These are phyloP conservation scores for Hippophae tibetana DNA, from an alignment of 306 rosid genomes.

Conservation along the genomic window DNA sequence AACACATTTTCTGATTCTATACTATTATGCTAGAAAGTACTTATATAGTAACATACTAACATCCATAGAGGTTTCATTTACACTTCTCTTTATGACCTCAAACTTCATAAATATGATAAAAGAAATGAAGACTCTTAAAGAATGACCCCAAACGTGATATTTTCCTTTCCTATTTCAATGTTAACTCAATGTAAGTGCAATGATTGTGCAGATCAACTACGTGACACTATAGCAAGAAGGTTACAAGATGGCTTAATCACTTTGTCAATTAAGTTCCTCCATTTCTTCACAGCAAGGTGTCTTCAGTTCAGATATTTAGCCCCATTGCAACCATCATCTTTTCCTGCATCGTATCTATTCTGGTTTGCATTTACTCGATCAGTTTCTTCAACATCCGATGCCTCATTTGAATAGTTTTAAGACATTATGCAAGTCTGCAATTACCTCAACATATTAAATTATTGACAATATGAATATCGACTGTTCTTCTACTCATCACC, in stretches of 20 bases:
- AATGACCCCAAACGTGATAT: too few species aligned
- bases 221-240: background rate
- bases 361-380: conserved; percentile 24
- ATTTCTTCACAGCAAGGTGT: conserved; percentile 25
- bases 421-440: too few species aligned
- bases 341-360: conserved; percentile 11
- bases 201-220: conserved; percentile 17
- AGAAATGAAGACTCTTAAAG: background rate
- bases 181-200: background rate
- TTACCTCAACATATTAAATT: too few species aligned
- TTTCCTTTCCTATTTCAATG: background rate
- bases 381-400: conserved; percentile 17
- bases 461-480: too few species aligned
- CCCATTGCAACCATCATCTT: background rate
- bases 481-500: too few species aligned
- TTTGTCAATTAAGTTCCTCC: conserved; percentile 17
- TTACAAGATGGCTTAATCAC: conserved; percentile 17
- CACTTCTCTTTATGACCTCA: too few species aligned
- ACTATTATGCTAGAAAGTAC: too few species aligned
- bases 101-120: too few species aligned
- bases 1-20: background rate
- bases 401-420: background rate
- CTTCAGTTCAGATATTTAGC: conserved; percentile 20
- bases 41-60: background rate
- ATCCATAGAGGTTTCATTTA: too few species aligned